phyloP scores from a whole-genome alignment of 1,284 basidiomycete species.

The Trametes pubescens region DNA sequence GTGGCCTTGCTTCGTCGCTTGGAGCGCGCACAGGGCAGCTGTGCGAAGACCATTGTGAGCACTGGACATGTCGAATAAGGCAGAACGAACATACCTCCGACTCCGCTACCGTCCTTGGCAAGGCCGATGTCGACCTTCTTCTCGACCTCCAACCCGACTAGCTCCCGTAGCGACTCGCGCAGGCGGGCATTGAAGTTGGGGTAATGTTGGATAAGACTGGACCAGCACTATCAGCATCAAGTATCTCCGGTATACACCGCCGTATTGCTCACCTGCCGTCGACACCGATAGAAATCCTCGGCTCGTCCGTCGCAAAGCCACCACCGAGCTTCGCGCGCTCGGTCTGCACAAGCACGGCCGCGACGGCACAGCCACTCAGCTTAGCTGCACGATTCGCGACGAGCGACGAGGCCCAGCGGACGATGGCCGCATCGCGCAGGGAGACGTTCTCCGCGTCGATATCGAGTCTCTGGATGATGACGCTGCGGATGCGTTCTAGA shows the following conservation, averaged over 20 bases:
- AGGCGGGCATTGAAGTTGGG: constrained; percentile 84
- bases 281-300: constrained; percentile 80
- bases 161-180: constrained; percentile 72
- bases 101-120: constrained; percentile 97
- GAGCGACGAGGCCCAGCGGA: constrained; percentile 80
- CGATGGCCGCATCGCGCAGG: constrained; percentile 78
- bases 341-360: constrained; percentile 87
- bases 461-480: constrained; percentile 71
- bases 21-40: constrained; percentile 82
- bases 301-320: constrained; percentile 50
- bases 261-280: constrained; percentile 78
- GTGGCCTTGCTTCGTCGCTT: constrained; percentile 62
- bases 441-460: constrained; percentile 62
- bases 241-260: neutral
- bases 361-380: constrained; percentile 88
- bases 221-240: constrained; percentile 14
- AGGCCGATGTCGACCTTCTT: constrained; percentile 85
- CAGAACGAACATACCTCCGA: constrained; percentile 76
- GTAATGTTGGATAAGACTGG: constrained; percentile 89
- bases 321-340: constrained; percentile 60
- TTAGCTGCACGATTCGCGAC: constrained; percentile 87
- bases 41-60: too few relatives aligned
- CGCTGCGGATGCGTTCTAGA: constrained; percentile 60
- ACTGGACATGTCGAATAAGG: too few relatives aligned
- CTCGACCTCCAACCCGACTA: constrained; percentile 86